These are phyloP conservation scores for Aureobasidium namibiae DNA, from an alignment of 2,329 filamentous ascomycete species.

Conservation along the genomic window DNA sequence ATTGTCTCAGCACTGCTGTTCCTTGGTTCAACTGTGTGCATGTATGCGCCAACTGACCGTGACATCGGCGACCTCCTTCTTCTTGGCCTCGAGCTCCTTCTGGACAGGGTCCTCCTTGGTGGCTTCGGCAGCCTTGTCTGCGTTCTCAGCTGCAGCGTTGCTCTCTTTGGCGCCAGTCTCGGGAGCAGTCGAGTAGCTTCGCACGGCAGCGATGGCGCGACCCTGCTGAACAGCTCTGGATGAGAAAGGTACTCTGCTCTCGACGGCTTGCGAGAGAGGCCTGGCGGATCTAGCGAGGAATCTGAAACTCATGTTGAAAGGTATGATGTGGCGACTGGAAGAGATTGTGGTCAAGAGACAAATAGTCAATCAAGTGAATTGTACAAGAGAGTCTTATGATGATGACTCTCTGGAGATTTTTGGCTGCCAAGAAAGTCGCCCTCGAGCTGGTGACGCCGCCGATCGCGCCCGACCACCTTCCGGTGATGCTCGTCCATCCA, in stretches of 20 bases:
- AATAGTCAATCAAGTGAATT: not conserved
- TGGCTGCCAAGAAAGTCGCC: slow-evolving; percentile 5
- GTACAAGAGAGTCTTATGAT: not conserved
- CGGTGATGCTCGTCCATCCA: not conserved
- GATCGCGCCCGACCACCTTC: not conserved
- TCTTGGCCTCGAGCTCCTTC: slow-evolving; percentile 63
- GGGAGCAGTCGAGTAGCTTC: slow-evolving; percentile 40
- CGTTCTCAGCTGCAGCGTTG: slow-evolving; percentile 29
- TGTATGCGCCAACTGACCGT: slow-evolving; percentile 54
- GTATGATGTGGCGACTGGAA: not conserved
- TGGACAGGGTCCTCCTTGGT: slow-evolving; percentile 38
- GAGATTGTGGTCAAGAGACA: not conserved
- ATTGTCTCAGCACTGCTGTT: slow-evolving; percentile 10
- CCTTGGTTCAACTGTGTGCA: not conserved
- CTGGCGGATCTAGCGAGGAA: slow-evolving; percentile 9
- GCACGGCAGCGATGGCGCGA: slow-evolving; percentile 25
- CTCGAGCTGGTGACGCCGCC: slow-evolving; percentile 1
- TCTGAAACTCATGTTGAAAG: slow-evolving; percentile 10
- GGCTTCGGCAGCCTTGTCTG: slow-evolving; percentile 21
- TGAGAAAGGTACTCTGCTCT: slow-evolving; percentile 18
- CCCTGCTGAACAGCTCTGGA: slow-evolving; percentile 29
- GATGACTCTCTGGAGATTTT: not conserved
- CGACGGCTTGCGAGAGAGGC: slow-evolving; percentile 12
- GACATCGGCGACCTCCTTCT: slow-evolving; percentile 67
- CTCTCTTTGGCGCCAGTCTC: slow-evolving; percentile 32